These are phyloP conservation scores for Phytophthora boehmeriae DNA, from an alignment of 352 stramenopile species.

Conservation along the genomic window DNA sequence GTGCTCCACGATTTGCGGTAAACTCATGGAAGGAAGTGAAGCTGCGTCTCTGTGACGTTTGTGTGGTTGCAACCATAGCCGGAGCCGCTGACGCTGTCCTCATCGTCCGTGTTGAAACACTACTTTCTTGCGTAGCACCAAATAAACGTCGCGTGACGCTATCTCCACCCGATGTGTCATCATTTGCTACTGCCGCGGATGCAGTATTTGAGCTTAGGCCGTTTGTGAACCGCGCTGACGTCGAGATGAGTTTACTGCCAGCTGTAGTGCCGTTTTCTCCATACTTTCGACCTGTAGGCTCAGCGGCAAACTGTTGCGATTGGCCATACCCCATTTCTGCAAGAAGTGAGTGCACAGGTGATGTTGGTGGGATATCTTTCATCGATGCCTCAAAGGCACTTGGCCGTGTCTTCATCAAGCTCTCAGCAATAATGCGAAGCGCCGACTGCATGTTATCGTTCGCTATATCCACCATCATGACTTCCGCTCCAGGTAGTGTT, in stretches of 20 bases:
- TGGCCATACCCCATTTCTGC: conserved; percentile 40
- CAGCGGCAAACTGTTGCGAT: conserved; percentile 25
- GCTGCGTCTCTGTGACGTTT: conserved; percentile 32
- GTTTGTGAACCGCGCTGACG: conserved; percentile 20
- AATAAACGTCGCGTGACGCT: conserved; percentile 65
- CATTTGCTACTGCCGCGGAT: background rate
- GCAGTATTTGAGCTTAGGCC: conserved; percentile 22
- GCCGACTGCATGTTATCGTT: conserved; percentile 80
- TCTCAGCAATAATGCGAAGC: conserved; percentile 69
- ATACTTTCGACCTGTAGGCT: conserved; percentile 24
- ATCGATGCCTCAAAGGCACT: conserved; percentile 63
- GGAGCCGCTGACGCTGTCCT: conserved; percentile 28
- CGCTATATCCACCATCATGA: conserved; percentile 75
- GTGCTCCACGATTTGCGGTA: conserved; percentile 30
- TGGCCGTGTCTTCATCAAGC: conserved; percentile 55
- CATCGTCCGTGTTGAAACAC: conserved; percentile 12
- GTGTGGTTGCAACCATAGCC: conserved; percentile 12
- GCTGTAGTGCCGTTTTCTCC: conserved; percentile 16
- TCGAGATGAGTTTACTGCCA: conserved; percentile 20
- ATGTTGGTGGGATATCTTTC: conserved; percentile 63
- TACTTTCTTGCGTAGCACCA: conserved; percentile 12
- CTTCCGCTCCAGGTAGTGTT: conserved; percentile 62
- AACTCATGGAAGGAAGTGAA: conserved; percentile 59
- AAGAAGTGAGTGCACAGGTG: conserved; percentile 56
- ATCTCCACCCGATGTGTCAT: conserved; percentile 18